Base-by-base conservation (phyloP, 495 filamentous ascomycete species). In the Hyaloscypha variabilis region DNA sequence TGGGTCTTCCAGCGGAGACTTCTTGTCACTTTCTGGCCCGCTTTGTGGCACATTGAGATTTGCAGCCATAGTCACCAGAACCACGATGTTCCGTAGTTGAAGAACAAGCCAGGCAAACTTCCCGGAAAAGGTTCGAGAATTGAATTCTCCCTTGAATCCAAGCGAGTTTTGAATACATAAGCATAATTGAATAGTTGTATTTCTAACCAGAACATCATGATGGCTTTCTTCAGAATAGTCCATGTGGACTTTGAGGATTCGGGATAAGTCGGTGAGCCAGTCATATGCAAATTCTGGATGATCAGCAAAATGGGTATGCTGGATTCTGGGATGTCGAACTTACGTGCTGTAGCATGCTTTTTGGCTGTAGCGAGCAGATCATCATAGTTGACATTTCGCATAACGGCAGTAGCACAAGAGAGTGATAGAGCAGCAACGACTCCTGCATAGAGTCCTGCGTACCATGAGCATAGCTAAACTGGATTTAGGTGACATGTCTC, bases 81-180 rank as follows among this genome's bases (percentile, higher is more conserved):
- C 79, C 5, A 89, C 85, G 19, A 89, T 83, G 69, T 90, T 88
- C 42, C 91, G 83, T 36, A 94, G 78, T 72, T 91, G 88, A 39
- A 96, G 77, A 36, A 87, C 85, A 1, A 88, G 77, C 83, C 87
- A 90, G n/a, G 92, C 85, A 56, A 96, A 79, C 69, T 89, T 91
- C 28, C 88, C 88, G 30, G 85, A 74, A 26, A 91, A 80, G 30
- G 75, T 82, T 24, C 90, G 86, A 14, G 82, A 77, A 51, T 83
- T 78, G 55, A 80, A 81, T 54, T 86, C 85, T 23, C 85, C 86
- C 50, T 78, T 81, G 71, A 85, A 91, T 21, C 88, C 88, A 29
- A 94, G 77, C 56, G 87, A 84, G 62, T 86, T 88, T 66, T 91
- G 85, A 29, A 92, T 79, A 73, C 89, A 89, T 34, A 92, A 80